Evolutionary conservation across 108 stramenopile genomes (phyloP).

Genomic region (Licmophora abbreviata): DNA sequence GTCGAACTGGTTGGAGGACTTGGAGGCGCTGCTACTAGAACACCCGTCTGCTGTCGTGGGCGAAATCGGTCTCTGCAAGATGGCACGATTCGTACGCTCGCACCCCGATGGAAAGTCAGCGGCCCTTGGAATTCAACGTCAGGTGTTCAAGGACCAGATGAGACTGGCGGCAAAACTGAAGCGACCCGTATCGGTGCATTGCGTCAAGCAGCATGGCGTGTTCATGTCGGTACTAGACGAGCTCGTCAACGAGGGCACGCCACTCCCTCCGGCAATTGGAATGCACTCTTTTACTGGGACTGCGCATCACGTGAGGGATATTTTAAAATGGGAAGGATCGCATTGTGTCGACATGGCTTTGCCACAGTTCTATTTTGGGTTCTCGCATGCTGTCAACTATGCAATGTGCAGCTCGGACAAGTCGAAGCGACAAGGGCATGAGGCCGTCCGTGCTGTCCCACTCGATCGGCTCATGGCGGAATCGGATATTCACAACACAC

Average conservation of each 20-base stretch:
- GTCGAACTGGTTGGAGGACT: slow-evolving; percentile 31
- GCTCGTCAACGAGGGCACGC: slow-evolving; percentile 10
- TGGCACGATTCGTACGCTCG: slow-evolving; percentile 60
- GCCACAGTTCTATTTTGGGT: slow-evolving; percentile 83
- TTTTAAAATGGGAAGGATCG: slow-evolving; percentile 43
- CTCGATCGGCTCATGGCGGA: slow-evolving; percentile 60
- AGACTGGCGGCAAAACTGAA: slow-evolving; percentile 55
- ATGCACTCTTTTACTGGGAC: slow-evolving; percentile 84
- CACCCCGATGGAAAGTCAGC: slow-evolving; percentile 58
- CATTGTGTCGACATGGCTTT: slow-evolving; percentile 17
- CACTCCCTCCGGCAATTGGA: slow-evolving; percentile 54
- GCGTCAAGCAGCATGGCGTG: slow-evolving; percentile 62
- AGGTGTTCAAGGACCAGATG: slow-evolving; percentile 59
- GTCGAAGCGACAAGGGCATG: slow-evolving; percentile 37
- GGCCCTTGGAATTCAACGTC: slow-evolving; percentile 52
- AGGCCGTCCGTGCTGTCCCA: slow-evolving; percentile 61
- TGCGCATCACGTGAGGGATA: slow-evolving; percentile 64
- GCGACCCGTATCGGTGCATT: slow-evolving; percentile 72
- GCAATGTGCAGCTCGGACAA: slow-evolving; percentile 65
- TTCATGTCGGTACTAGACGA: slow-evolving; percentile 45
- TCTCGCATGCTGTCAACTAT: slow-evolving; percentile 71
- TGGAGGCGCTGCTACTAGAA: slow-evolving; percentile 40
- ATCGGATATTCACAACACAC: slow-evolving; percentile 63
- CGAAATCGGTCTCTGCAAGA: slow-evolving; percentile 78
- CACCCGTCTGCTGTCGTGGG: slow-evolving; percentile 69